Base-by-base conservation (phyloP, 1,284 basidiomycete species). In the Cryptococcus sp. region DNA sequence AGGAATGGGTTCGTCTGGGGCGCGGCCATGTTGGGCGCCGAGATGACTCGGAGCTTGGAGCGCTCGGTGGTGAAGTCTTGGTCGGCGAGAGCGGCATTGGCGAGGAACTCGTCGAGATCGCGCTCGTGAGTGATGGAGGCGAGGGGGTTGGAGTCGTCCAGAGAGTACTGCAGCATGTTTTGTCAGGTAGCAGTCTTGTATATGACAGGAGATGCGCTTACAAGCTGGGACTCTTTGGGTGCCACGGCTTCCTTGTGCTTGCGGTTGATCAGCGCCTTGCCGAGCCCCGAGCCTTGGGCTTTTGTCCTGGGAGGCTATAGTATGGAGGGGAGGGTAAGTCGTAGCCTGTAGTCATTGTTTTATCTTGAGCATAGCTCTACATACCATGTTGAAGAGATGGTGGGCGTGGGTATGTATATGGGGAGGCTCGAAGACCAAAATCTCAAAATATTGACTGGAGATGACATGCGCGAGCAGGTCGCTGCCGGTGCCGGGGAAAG, bases 21-120 rank as follows among this genome's bases (percentile, higher is more conserved):
- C n/a, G 61, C 51, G 9, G 63, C 55, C 37, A 80, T 81, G 4
- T 82, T 79, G 1, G 84, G 79, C 47, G 85, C 83, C 58, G 87
- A 85, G 54, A 98, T 86, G 56, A 99, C 88, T 69, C 91, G 91
- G 61, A 96, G 85, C 77, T 94, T 98, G 55, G 92, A 83, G 52
- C 91, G 84, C 75, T 98, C 96, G 38, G 93, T 96, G n/a, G 92
- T 93, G 71, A 99, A 99, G 69, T 99, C 91, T 15, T 87, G 88
- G 52, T 90, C 95, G 20, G 96, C 96, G 50, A 99, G 80, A 63
- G 91, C 88, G 3, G 96, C 96, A 18, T 92, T 97, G 72, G 86
- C 95, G 59, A 99, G 79, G 75, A 99, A 98, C 76, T 95, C 93
- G 67, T 98, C 95, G 28, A 99, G 81, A 79, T 97, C 93, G 57